Percentiles rank a stretch among this genome's conserved stretches.
Conservation (phyloP, 495 filamentous ascomycete genomes). For the Friedmanniomyces endolithicus region DNA sequence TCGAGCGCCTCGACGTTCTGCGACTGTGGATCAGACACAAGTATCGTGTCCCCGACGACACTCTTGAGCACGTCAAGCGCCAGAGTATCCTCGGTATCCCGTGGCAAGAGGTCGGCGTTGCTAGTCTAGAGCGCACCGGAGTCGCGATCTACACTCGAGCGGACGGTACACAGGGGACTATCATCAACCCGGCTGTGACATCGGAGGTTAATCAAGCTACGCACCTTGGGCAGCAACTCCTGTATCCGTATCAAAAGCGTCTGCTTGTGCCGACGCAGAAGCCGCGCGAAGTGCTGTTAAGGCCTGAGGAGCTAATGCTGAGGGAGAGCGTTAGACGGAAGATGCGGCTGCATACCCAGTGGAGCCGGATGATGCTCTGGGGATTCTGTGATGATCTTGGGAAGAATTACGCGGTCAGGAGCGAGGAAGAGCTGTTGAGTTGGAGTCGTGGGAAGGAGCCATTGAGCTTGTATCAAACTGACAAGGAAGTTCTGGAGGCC, state of each 20-base stretch:
- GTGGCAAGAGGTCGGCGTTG: conserved; percentile 35
- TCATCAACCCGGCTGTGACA: not conserved
- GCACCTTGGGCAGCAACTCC: conserved; percentile 1
- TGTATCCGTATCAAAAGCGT: conserved; percentile 35
- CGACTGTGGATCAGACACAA: conserved; percentile 35
- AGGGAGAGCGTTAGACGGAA: conserved; percentile 37
- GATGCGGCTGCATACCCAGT: conserved; percentile 35
- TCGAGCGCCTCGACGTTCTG: conserved; percentile 32
- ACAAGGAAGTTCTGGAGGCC: not conserved
- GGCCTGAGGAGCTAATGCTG: conserved; percentile 45
- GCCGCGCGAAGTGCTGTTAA: conserved; percentile 30
- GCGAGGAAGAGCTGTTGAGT: conserved; percentile 2
- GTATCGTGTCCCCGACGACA: conserved; percentile 4
- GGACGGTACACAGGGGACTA: not conserved
- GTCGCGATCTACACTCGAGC: not conserved
- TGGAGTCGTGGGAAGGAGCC: not conserved
- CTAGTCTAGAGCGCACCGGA: conserved; percentile 12
- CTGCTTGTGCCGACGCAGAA: conserved; percentile 30
- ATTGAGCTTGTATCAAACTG: not conserved
- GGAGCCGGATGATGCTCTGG: conserved; percentile 40
- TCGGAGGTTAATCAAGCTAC: not conserved
- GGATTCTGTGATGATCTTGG: conserved; percentile 38
- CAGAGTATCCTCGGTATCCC: conserved; percentile 37
- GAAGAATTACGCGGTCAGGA: conserved; percentile 3
- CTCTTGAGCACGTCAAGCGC: conserved; percentile 8